Evolutionary conservation across 768 basidiomycete genomes (phyloP).

Genomic region (Ramaria sp.): DNA sequence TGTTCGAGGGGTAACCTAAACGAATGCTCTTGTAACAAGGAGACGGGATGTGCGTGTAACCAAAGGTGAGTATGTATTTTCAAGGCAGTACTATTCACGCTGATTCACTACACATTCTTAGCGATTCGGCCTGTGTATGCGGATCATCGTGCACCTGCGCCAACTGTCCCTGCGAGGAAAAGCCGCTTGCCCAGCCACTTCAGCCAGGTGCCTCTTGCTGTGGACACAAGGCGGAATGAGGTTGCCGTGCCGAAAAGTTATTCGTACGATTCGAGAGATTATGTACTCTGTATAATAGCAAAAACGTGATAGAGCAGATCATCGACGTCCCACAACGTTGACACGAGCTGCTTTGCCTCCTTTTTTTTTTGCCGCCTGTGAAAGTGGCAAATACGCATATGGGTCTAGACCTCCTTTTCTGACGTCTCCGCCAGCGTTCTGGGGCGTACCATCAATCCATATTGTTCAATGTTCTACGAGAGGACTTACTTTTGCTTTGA

Average conservation of each 20-base stretch:
- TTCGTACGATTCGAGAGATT: too few relatives aligned
- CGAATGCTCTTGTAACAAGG: neutral
- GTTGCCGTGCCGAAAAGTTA: neutral
- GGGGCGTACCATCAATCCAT: conserved; percentile 10
- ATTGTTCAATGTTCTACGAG: neutral
- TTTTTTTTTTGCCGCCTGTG: conserved; percentile 67
- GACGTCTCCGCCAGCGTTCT: conserved; percentile 94
- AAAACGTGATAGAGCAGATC: neutral
- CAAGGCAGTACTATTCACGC: neutral
- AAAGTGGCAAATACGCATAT: conserved; percentile 81
- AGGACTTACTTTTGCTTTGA: conserved; percentile 83
- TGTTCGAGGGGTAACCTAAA: neutral
- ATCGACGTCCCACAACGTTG: conserved; percentile 10
- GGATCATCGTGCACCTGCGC: neutral
- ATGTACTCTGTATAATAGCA: neutral
- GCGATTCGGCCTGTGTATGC: neutral
- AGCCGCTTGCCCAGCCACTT: neutral
- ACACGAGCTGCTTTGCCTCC: conserved; percentile 22
- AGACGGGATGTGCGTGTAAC: neutral
- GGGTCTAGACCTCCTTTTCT: conserved; percentile 83
- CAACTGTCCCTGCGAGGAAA: neutral
- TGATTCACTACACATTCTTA: neutral
- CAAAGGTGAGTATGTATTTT: neutral
- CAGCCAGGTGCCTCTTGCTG: neutral
- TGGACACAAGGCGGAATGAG: neutral